Conservation (phyloP, 106 monocot species). For the Acanthochlamys bracteata region DNA sequence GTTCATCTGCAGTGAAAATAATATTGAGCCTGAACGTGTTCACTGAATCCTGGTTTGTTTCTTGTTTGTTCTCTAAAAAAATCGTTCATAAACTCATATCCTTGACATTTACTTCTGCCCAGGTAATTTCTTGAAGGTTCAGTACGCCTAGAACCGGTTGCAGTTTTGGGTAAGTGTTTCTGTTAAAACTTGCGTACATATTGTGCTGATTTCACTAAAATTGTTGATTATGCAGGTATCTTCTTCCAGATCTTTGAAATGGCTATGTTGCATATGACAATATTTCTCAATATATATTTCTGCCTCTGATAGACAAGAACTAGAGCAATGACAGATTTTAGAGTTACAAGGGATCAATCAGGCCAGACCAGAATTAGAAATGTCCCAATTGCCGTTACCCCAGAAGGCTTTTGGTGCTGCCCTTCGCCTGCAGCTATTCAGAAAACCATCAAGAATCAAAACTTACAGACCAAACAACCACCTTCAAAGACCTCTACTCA, state of each 20-base stretch:
- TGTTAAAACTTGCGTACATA: too few relatives aligned
- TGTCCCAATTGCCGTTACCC: conserved; percentile 95
- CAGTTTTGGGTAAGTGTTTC: too few relatives aligned
- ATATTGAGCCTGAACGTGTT: too few relatives aligned
- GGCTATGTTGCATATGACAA: background rate
- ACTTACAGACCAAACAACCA: conserved; percentile 32
- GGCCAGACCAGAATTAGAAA: conserved; percentile 69
- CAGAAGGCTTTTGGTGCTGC: conserved; percentile 98
- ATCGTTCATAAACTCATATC: too few relatives aligned
- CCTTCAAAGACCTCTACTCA: conserved; percentile 40
- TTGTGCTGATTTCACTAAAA: too few relatives aligned
- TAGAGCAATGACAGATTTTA: conserved; percentile 39
- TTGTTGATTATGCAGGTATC: background rate
- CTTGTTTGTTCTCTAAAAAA: too few relatives aligned
- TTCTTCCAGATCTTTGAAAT: background rate
- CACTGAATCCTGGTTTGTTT: too few relatives aligned
- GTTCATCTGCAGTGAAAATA: too few relatives aligned
- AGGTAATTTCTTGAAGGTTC: too few relatives aligned
- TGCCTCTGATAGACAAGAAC: conserved; percentile 7
- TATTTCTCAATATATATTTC: background rate
- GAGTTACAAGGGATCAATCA: conserved; percentile 42
- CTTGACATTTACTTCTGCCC: too few relatives aligned
- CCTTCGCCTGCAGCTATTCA: conserved; percentile 86
- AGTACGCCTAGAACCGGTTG: too few relatives aligned
- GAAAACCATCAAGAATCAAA: conserved; percentile 75